A percentile compares a stretch with the other conserved stretches of the same genome.
These are phyloP conservation scores for Alternaria panax DNA, from an alignment of 2,329 filamentous ascomycete species.

Conservation along the genomic window DNA sequence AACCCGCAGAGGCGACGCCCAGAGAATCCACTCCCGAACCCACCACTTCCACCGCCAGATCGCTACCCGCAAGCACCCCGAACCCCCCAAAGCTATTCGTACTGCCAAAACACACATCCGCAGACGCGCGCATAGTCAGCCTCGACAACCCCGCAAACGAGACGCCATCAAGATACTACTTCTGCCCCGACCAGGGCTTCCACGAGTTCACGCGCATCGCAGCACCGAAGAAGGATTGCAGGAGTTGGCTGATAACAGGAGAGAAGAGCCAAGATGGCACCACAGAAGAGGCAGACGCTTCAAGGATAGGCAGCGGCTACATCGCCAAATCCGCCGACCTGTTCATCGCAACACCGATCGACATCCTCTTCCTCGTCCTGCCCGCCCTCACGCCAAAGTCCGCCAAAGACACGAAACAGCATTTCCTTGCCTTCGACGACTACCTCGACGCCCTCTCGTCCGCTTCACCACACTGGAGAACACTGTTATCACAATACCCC, in stretches of 20 bases:
- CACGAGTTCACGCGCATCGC: conserved; percentile 68
- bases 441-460: conserved; percentile 70
- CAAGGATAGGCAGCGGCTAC: conserved; percentile 54
- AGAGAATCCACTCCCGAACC: conserved; percentile 35
- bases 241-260: conserved; percentile 62
- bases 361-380: conserved; percentile 83
- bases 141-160: conserved; percentile 63
- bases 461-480: conserved; percentile 64
- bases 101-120: conserved; percentile 61
- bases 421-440: conserved; percentile 75
- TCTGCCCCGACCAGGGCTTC: conserved; percentile 65
- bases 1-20: conserved; percentile 27
- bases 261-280: conserved; percentile 17
- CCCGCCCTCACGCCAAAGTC: conserved; percentile 68
- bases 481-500: conserved; percentile 59
- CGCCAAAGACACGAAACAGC: conserved; percentile 61
- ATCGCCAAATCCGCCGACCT: conserved; percentile 74
- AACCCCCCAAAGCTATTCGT: conserved; percentile 64
- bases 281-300: conserved; percentile 2
- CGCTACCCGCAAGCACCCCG: conserved; percentile 47
- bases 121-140: conserved; percentile 62
- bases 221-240: conserved; percentile 58
- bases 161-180: conserved; percentile 61
- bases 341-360: conserved; percentile 83
- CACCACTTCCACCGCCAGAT: conserved; percentile 26